Conservation (phyloP, 139 green algal species). For the Chlamydomonas sphaeroides region DNA sequence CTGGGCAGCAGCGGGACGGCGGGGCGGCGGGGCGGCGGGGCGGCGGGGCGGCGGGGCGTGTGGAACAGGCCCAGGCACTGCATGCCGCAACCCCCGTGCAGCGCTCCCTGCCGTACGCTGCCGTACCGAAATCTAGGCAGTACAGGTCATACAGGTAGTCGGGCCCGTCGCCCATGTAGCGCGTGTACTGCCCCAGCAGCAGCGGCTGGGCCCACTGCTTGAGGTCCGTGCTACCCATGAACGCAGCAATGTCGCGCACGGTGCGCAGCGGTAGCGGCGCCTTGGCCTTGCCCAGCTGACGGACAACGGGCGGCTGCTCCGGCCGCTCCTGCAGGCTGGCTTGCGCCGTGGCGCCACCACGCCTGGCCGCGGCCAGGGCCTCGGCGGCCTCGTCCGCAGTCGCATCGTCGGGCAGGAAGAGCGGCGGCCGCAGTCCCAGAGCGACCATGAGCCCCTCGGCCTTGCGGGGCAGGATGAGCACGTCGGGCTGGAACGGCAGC, state of each 20-base stretch:
- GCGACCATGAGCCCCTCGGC: constrained; percentile 13
- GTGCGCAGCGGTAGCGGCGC: not conserved
- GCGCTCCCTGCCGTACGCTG: no score
- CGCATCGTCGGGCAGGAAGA: not conserved
- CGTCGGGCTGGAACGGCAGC: constrained; percentile 18
- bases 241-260: not conserved
- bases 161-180: not conserved
- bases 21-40: no score
- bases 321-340: not conserved
- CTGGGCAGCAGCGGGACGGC: no score
- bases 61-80: no score
- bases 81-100: no score
- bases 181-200: constrained; percentile 23
- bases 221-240: not conserved
- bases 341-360: no score
- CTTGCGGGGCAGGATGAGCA: constrained; percentile 26
- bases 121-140: constrained; percentile 17
- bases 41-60: no score
- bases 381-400: not conserved
- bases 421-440: not conserved
- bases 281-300: no score
- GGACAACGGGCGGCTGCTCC: no score
- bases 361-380: not conserved
- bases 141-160: constrained; percentile 34
- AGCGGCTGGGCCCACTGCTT: not conserved